Evolutionary conservation across 2,329 filamentous ascomycete genomes (phyloP).

Genomic region (Apiospora aurea): DNA sequence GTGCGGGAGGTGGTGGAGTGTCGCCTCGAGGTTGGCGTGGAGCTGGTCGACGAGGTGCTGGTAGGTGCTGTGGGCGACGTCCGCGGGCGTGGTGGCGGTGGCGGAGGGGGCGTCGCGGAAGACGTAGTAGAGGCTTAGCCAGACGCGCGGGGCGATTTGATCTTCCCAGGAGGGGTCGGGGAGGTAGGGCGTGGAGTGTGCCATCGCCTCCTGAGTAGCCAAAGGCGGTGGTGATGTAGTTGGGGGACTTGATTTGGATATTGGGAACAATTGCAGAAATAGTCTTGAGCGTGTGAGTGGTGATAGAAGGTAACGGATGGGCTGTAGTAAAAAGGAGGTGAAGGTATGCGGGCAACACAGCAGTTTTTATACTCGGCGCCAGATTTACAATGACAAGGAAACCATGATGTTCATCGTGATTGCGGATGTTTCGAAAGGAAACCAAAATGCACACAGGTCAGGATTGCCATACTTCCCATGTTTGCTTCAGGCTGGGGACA

Average conservation of each 20-base stretch:
- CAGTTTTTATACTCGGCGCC: not conserved
- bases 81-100: too few species aligned
- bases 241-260: not conserved
- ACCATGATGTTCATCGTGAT: not conserved
- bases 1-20: not conserved
- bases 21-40: not conserved
- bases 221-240: not conserved
- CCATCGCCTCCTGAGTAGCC: not conserved
- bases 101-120: not conserved
- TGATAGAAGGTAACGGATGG: not conserved
- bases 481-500: not conserved
- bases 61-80: too few species aligned
- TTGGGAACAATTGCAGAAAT: not conserved
- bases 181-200: not conserved
- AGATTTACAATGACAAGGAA: not conserved
- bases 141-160: not conserved
- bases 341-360: not conserved
- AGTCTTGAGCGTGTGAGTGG: not conserved
- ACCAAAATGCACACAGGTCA: too few species aligned
- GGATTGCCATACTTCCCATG: not conserved
- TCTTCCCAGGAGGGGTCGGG: not conserved
- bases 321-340: not conserved
- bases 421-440: not conserved
- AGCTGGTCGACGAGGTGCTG: not conserved
- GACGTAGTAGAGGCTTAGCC: not conserved